Conservation (phyloP, 2,329 filamentous ascomycete species). For the Beauveria caledonica region DNA sequence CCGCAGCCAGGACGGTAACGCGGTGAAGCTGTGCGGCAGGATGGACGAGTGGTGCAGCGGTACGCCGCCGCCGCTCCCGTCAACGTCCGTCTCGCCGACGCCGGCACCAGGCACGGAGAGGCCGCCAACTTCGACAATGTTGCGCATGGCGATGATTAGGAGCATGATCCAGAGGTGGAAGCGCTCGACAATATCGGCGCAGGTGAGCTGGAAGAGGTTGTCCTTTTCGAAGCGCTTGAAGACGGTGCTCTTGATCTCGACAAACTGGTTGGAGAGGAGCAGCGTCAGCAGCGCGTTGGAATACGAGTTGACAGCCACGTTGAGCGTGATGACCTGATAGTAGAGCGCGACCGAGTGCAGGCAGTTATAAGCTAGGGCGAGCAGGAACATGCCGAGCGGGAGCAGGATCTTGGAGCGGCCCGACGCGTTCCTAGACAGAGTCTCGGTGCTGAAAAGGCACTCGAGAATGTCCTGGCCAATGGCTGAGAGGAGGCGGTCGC, state of each 20-base stretch:
- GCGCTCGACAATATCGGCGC: slow-evolving; percentile 90
- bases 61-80: slow-evolving; percentile 43
- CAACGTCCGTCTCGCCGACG: slow-evolving; percentile 34
- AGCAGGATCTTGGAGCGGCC: slow-evolving; percentile 86
- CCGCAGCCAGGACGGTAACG: slow-evolving; percentile 69
- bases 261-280: slow-evolving; percentile 93
- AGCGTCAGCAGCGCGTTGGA: slow-evolving; percentile 91
- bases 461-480: slow-evolving; percentile 94
- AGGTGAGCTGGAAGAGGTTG: slow-evolving; percentile 92
- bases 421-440: slow-evolving; percentile 75
- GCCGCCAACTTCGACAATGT: slow-evolving; percentile 90
- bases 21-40: slow-evolving; percentile 82
- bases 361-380: slow-evolving; percentile 82
- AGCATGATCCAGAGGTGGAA: slow-evolving; percentile 98
- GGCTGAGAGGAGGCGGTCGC: slow-evolving; percentile 81
- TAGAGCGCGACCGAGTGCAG: slow-evolving; percentile 82
- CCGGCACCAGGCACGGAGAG: slow-evolving; percentile 55
- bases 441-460: slow-evolving; percentile 89
- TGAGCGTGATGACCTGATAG: slow-evolving; percentile 95
- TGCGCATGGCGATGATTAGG: slow-evolving; percentile 89
- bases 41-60: slow-evolving; percentile 64
- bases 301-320: slow-evolving; percentile 97
- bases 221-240: slow-evolving; percentile 99
- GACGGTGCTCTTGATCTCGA: slow-evolving; percentile 96
- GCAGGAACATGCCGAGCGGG: slow-evolving; percentile 82